Conservation (phyloP, 306 rosid species). For the Alnus glutinosa region DNA sequence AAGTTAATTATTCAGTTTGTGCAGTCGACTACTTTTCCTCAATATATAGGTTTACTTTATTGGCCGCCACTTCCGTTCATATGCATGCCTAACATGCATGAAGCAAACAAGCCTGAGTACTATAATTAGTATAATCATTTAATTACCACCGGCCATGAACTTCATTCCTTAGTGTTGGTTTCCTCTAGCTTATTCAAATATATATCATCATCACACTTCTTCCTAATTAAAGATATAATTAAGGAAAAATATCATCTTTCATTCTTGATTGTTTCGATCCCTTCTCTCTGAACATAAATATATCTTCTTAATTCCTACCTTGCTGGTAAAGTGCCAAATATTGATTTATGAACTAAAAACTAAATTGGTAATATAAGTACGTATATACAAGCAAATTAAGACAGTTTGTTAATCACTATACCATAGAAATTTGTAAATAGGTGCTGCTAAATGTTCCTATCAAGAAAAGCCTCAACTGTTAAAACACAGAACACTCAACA, state of each 20-base stretch:
- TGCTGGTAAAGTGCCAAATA: not conserved
- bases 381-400: no score
- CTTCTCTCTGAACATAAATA: not conserved
- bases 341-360: not conserved
- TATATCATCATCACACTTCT: not conserved
- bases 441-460: not conserved
- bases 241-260: not conserved
- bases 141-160: not conserved
- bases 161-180: no score
- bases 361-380: not conserved
- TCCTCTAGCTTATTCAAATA: no score
- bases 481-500: not conserved
- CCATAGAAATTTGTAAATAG: not conserved
- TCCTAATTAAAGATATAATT: not conserved
- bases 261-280: not conserved
- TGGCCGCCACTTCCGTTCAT: not conserved
- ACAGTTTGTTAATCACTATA: no score
- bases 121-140: not conserved
- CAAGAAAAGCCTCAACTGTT: not conserved
- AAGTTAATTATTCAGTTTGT: not conserved
- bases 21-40: not conserved
- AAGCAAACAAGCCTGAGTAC: no score
- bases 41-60: not conserved
- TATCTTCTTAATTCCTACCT: not conserved
- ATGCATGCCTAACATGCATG: not conserved